Conservation (phyloP, 2,329 filamentous ascomycete species). For the Sarocladium oryzae region DNA sequence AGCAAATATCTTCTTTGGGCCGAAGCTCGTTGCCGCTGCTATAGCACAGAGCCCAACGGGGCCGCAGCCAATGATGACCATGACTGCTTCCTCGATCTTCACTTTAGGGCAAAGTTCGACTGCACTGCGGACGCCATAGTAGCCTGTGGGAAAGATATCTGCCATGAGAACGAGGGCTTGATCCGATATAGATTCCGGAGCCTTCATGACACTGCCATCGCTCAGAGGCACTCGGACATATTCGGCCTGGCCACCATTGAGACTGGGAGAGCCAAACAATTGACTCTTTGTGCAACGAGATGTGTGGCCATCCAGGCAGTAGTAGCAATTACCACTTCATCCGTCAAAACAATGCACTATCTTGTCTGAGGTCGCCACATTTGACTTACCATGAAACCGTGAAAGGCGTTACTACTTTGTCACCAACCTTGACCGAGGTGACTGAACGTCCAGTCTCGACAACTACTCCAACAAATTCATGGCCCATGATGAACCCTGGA, state of each 20-base stretch:
- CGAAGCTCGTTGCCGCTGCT: slow-evolving; percentile 67
- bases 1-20: slow-evolving; percentile 69
- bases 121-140: slow-evolving; percentile 10
- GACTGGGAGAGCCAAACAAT: slow-evolving; percentile 61
- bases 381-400: slow-evolving; percentile 11
- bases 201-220: slow-evolving; percentile 24
- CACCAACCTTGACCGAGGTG: slow-evolving; percentile 32
- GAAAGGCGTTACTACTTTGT: slow-evolving; percentile 13
- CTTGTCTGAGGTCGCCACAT: slow-evolving; percentile 2
- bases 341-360: neutral
- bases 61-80: slow-evolving; percentile 79
- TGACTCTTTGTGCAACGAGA: slow-evolving; percentile 66
- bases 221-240: slow-evolving; percentile 76
- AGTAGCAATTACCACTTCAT: slow-evolving; percentile 62
- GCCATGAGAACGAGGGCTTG: slow-evolving; percentile 12
- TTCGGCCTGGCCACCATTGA: slow-evolving; percentile 78
- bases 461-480: slow-evolving; percentile 73
- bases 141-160: slow-evolving; percentile 13
- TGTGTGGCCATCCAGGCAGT: slow-evolving; percentile 70
- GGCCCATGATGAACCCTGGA: slow-evolving; percentile 58
- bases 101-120: slow-evolving; percentile 35
- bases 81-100: slow-evolving; percentile 47
- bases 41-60: slow-evolving; percentile 80
- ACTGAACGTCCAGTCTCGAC: slow-evolving; percentile 59
- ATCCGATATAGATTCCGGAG: slow-evolving; percentile 10